These are phyloP conservation scores for Naumovozyma dairenensis DNA, from an alignment of 805 yeast genomes.

Conservation along the genomic window DNA sequence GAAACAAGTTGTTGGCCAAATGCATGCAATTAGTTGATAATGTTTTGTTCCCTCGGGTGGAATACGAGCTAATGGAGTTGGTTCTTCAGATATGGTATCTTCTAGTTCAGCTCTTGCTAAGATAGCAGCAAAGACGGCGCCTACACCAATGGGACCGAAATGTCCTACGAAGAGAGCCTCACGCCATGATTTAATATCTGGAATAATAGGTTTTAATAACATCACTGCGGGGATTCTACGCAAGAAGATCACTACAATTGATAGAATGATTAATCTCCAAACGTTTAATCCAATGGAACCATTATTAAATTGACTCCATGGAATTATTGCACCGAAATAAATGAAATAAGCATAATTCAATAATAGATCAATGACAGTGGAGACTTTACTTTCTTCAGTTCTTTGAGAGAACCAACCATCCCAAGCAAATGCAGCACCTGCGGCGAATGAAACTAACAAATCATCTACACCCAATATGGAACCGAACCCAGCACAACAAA, in stretches of 20 bases:
- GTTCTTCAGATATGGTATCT: conserved; percentile 36
- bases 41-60: conserved; percentile 42
- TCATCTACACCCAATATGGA: conserved; percentile 84
- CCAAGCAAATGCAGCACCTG: conserved; percentile 92
- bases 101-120: conserved; percentile 68
- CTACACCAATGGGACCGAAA: conserved; percentile 95
- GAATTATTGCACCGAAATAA: conserved; percentile 83
- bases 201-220: conserved; percentile 64
- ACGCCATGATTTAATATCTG: conserved; percentile 85
- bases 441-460: conserved; percentile 78
- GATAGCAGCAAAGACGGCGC: conserved; percentile 79
- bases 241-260: conserved; percentile 62
- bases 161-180: conserved; percentile 93
- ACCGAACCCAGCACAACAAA: conserved; percentile 83
- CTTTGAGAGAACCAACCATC: conserved; percentile 78
- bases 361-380: conserved; percentile 80
- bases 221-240: conserved; percentile 79
- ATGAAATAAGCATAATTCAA: conserved; percentile 80
- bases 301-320: conserved; percentile 74
- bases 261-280: conserved; percentile 72
- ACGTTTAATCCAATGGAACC: conserved; percentile 51
- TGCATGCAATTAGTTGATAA: conserved; percentile 47
- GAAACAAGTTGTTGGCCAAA: conserved; percentile 82
- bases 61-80: conserved; percentile 45
- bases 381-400: conserved; percentile 78